phyloP scores from a whole-genome alignment of 257 asterid genomes.

The Solanum pinnatisectum region DNA sequence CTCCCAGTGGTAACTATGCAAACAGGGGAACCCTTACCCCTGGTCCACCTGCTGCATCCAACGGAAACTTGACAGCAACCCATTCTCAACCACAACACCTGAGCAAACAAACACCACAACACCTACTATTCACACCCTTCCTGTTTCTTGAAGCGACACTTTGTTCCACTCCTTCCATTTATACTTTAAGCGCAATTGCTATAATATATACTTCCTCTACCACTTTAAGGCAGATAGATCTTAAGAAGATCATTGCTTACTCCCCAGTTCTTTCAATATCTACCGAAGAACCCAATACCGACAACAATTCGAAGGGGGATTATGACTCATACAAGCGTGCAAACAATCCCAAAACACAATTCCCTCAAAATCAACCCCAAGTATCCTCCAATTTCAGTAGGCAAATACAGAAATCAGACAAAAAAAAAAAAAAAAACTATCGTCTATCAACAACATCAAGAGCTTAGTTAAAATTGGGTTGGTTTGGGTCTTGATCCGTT shows the following conservation, averaged over 20 bases:
- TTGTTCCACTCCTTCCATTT: too few relatives aligned
- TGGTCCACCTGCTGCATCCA: not conserved
- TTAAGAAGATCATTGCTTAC: too few relatives aligned
- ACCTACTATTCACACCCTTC: not conserved
- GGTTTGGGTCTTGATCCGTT: too few relatives aligned
- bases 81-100: not conserved
- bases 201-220: too few relatives aligned
- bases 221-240: too few relatives aligned
- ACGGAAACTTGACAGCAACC: not conserved
- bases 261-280: not conserved
- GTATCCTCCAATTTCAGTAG: not conserved
- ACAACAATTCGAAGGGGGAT: not conserved
- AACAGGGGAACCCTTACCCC: not conserved
- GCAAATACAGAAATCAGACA: not conserved
- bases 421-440: too few relatives aligned
- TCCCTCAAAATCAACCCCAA: not conserved
- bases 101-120: not conserved
- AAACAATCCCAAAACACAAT: not conserved
- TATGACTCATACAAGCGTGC: not conserved
- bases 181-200: too few relatives aligned
- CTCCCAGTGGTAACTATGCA: too few relatives aligned
- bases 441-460: not conserved
- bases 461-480: too few relatives aligned
- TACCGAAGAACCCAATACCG: not conserved
- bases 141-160: too few relatives aligned